Base-by-base conservation (phyloP, 306 rosid genomes). In the Medicago ruthenica region DNA sequence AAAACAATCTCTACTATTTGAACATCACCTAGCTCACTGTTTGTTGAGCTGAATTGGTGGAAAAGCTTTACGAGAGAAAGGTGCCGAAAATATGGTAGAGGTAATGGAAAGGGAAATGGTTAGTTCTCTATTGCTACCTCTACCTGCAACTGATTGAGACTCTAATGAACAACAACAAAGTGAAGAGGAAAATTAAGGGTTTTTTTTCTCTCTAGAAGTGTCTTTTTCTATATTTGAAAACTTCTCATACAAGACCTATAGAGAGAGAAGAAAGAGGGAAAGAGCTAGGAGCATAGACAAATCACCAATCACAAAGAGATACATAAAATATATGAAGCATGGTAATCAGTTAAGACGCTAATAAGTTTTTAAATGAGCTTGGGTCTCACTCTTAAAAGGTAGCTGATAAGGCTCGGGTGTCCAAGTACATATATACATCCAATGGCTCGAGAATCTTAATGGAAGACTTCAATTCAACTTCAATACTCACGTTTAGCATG, bases 111-210 rank as follows among this genome's bases (percentile, higher is more conserved):
- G 15, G 70, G 78, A 82, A 47, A 34, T 20, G 47, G 76, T 73
- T 54, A 1, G 53, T 14, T 79, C 11, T 79, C 73, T 73, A 12
- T 70, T 84, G 82, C 77, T 80, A 76, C 69, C 67, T 87, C 89
- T 70, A 91, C 89, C 97, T 80, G 86, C 88, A 62, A 84, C 85
- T 73, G 96, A 91, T 27, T 68, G 84, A 79, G 93, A 89, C 88
- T n/a, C 68, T 21, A 73, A 73, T 41, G 37, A 67, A 67, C 12
- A 18, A 42, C 0, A 67, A 20, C 51, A 14, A 75, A 78, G 71
- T 9, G 45, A 73, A 12, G 9, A 22, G 36, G 44, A 11, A 8
- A 74, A 54, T 42, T 20, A 7, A 6, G 45, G 66, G 3, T 57
- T 41, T 80, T 27, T 3, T 2, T 24, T 71, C 18, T 51, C 68